These are phyloP conservation scores for Verticillium albo-atrum DNA, from an alignment of 2,329 filamentous ascomycete genomes.

Conservation along the genomic window DNA sequence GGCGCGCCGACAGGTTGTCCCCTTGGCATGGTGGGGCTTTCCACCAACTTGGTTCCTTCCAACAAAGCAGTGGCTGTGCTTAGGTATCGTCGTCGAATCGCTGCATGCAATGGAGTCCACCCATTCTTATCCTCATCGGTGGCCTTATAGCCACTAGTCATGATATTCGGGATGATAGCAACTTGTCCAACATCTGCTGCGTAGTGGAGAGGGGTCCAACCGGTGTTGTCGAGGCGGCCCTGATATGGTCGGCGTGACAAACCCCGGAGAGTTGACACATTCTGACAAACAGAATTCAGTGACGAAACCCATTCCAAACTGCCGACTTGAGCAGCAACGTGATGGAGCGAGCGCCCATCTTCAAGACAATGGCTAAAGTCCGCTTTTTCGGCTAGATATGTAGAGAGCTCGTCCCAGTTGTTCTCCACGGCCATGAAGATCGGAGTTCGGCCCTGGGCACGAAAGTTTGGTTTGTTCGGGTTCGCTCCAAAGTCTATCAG, in stretches of 20 bases:
- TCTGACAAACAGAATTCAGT: neutral
- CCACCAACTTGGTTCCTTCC: neutral
- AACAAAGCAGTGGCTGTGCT: neutral
- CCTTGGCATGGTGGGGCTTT: no score
- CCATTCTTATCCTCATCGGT: neutral
- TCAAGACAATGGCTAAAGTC: neutral
- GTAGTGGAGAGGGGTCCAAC: neutral
- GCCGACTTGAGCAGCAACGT: neutral
- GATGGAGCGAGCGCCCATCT: neutral
- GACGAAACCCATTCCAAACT: neutral
- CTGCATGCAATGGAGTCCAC: neutral
- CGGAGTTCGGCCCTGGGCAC: neutral
- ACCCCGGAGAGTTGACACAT: neutral
- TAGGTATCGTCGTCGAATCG: neutral
- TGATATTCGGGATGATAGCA: neutral
- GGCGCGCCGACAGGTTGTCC: no score
- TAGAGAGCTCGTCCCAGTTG: neutral
- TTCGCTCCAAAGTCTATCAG: neutral
- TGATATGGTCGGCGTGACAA: neutral
- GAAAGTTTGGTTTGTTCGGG: neutral
- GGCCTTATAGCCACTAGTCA: neutral
- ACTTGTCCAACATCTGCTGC: neutral
- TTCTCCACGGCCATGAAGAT: neutral
- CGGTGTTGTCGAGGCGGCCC: neutral
- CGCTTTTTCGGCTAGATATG: neutral